Base-by-base conservation (phyloP, 352 stramenopile genomes). In the Phytopythium litorale region DNA sequence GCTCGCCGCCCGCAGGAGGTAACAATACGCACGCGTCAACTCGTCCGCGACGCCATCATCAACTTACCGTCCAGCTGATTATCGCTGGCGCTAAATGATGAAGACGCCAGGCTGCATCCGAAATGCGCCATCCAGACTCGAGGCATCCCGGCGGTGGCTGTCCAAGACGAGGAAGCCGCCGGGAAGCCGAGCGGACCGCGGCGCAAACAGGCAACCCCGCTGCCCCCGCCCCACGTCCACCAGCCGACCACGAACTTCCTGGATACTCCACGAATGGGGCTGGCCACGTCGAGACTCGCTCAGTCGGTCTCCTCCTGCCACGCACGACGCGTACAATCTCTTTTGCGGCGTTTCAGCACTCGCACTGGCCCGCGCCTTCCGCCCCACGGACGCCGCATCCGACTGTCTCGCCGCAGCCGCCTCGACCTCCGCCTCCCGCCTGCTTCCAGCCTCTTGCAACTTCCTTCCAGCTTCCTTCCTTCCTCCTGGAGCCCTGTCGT, bases 301-400 rank as follows among this genome's bases (percentile, higher is more conserved):
- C 16, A 7, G 6, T 45, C 16, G 2, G 6, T 43, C 4, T 19
- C 37, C 37, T 16, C 13, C 9, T 13, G 35, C 35, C 35, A 40
- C 35, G 35, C 38, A n/a, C 16, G 7, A 48, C 19, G 11, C 9
- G 45, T 30, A 30, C 21, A 28, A 23, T 30, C 45, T 19, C 45
- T 51, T 51, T 28, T 51, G 45, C n/a, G n/a, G n/a, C 16, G 45
- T 37, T 56, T 56, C 51, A 56, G 51, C 19, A 19, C 30, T 42
- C 21, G 51, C 51, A 43, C 51, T 56, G 51, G 19, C 35, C 32
- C 32, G 16, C 21, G 32, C 32, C 40, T 45, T n/a, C 40, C 40
- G 15, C 16, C 40, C 4, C 40, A 32, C 28, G 28, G 40, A 19
- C 16, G 40, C 40, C 12, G 40, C 40, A 21, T 45, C 30, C 51